Base-by-base conservation (phyloP, 192 early-diverging fungal species). In the Coemansia nantahalensis region DNA sequence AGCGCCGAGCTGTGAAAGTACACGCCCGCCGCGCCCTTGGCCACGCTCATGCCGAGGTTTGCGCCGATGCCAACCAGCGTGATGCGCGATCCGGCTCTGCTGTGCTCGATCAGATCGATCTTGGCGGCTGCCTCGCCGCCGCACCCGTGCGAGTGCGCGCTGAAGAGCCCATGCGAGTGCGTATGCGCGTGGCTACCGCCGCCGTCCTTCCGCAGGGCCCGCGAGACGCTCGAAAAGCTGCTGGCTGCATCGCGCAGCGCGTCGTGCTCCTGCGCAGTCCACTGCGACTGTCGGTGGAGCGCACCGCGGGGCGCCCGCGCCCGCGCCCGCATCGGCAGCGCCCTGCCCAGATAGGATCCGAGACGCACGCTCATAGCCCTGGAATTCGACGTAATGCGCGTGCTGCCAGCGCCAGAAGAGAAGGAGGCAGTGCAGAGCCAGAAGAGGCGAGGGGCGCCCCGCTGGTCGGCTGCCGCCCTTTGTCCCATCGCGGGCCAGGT, bases 1-100 rank as follows among this genome's bases (percentile, higher is more conserved):
- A 93, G 65, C 6, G 88, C 83, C 11, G 88, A 86, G 17, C 85
- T 87, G 71, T 89, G 86, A 72, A 83, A 79, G 12, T 74, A 78
- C 73, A 79, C 68, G 7, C 85, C 85, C 9, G 83, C 85, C n/a
- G 76, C 45, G 15, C 85, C 85, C 54, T 87, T 87, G 21, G 77
- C 59, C 42, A 78, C 73, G 11, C 79, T 80, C 56, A 87, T 66
- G 0, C 80, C 77, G 32, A 87, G 44, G 56, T 87, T 87, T 4
- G 82, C 76, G 2, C 59, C 81, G 54, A 87, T 73, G n/a, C 85
- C 85, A 17, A 84, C 75, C 16, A 87, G 54, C 14, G 85, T 87
- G 34, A 87, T 84, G 4, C 82, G 80, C 23, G 80, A 78, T n/a
- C 85, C 85, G 18, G 76, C 64, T 65, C 80, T 39, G 44, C 66